Evolutionary conservation across 1,284 basidiomycete species (phyloP).

Genomic region (Rhodotorula sp.): DNA sequence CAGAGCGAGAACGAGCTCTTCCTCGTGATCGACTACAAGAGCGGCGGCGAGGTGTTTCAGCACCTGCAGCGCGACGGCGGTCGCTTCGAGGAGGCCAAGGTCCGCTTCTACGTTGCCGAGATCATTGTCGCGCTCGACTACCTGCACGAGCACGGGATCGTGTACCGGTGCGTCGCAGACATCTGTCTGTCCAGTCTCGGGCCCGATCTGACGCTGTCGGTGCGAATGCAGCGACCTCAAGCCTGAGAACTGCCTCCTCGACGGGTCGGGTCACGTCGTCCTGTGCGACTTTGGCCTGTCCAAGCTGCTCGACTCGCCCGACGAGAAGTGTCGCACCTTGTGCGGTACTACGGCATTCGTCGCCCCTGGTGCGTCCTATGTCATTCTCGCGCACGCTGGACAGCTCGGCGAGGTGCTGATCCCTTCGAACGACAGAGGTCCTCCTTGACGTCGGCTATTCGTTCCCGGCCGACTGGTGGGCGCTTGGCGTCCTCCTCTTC

Average conservation of each 20-base stretch:
- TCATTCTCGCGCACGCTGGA: background rate
- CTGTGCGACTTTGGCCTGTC: conserved; percentile 50
- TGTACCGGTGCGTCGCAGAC: conserved; percentile 45
- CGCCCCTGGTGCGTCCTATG: conserved; percentile 29
- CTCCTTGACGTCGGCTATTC: conserved; percentile 52
- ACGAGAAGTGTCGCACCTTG: conserved; percentile 52
- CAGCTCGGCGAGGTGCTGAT: background rate
- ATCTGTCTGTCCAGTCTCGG: too few relatives aligned
- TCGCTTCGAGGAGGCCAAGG: conserved; percentile 46
- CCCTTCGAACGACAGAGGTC: conserved; percentile 48
- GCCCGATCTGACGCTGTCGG: background rate
- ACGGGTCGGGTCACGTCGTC: conserved; percentile 49
- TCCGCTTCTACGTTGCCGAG: conserved; percentile 48
- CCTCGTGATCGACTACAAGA: conserved; percentile 55
- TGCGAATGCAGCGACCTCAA: conserved; percentile 39
- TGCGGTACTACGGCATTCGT: conserved; percentile 54
- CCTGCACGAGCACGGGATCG: conserved; percentile 46
- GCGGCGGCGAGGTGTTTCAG: conserved; percentile 53
- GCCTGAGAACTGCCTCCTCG: conserved; percentile 49
- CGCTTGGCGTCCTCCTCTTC: conserved; percentile 49
- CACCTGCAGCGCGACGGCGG: conserved; percentile 50
- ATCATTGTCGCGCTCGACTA: conserved; percentile 48
- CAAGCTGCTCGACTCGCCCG: conserved; percentile 40
- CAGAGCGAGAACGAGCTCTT: conserved; percentile 41
- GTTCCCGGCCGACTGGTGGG: conserved; percentile 53